Percentiles rank a stretch among this genome's conserved stretches.
phyloP scores from a whole-genome alignment of 768 basidiomycete genomes.

The Leccinum rimulosum region DNA sequence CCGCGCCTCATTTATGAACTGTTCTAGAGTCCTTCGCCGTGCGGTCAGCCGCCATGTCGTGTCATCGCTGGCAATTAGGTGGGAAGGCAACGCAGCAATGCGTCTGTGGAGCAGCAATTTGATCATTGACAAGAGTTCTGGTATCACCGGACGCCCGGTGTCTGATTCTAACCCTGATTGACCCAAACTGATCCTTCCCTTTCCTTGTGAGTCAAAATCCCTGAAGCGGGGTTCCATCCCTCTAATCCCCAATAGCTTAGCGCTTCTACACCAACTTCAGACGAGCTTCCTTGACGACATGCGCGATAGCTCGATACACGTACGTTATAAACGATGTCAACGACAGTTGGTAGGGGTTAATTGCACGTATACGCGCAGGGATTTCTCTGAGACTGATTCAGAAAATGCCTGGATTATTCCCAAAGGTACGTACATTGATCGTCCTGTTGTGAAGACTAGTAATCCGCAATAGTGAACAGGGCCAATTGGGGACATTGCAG shows the following conservation, averaged over 20 bases:
- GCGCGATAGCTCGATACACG: neutral
- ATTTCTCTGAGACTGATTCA: neutral
- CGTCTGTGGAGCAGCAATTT: neutral
- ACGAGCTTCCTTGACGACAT: neutral
- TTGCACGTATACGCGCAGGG: conserved; percentile 9
- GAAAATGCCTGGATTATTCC: neutral
- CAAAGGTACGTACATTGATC: neutral
- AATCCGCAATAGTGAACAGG: neutral
- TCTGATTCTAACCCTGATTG: conserved; percentile 5
- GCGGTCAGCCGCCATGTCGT: neutral
- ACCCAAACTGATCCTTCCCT: neutral
- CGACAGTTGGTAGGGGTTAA: neutral
- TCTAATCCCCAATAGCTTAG: neutral
- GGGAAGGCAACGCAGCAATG: neutral
- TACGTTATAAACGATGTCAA: neutral
- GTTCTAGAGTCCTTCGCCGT: neutral
- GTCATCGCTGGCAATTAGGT: neutral
- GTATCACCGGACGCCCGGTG: neutral
- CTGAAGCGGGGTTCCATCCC: neutral
- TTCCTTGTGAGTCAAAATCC: conserved; percentile 1
- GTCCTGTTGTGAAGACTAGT: neutral
- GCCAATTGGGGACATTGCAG: neutral
- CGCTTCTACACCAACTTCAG: neutral
- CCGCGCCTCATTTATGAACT: conserved; percentile 6
- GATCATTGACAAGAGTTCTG: conserved; percentile 1